Base-by-base conservation (phyloP, 169 alveolate genomes). In the Cryptosporidium tyzzeri region DNA sequence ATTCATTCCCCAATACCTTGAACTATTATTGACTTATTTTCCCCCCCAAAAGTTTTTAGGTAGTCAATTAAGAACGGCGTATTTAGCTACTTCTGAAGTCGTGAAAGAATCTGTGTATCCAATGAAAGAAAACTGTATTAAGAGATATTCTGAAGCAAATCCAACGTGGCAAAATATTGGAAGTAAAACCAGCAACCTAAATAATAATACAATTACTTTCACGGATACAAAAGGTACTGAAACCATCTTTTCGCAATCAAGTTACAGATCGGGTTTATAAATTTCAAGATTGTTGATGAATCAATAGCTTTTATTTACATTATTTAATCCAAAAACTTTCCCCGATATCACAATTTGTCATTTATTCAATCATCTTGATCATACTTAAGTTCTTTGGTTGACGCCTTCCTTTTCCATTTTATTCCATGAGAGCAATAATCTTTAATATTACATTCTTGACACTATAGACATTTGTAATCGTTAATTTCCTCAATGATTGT, bases 91-190 rank as follows among this genome's bases (percentile, higher is more conserved):
- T 26, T 44, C 59, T 16, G 89, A 80, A 50, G 89, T 65, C 29
- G 89, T 80, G 6, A 80, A 80, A 39, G 89, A 67, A 14, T 45
- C 70, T 23, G 50, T 80, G 68, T 80, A 80, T 65, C 89, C 89
- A n/a, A 29, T 80, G 62, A 80, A 80, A 41, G 89, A 80, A 31
- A 80, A 80, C 26, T 80, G 89, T 48, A 80, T 80, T n/a, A 80
- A 70, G 31, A 61, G 89, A 48, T 80, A 80, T 29, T 80, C 73
- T 50, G 89, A 62, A 55, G 75, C 68, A 12, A 80, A 80, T 80
- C 80, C 89, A 18, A n/a, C 89, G 12, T 80, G 89, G 89, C 80
- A 65, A 31, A 48, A 62, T 44, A 16, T 80, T 44, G 89, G 89
- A 23, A 80, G 89, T 62, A 80, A 80, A 21, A 80, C 89, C 10